phyloP scores from a whole-genome alignment of 75 land plant genomes.

The Chamaecyparis obtusa region DNA sequence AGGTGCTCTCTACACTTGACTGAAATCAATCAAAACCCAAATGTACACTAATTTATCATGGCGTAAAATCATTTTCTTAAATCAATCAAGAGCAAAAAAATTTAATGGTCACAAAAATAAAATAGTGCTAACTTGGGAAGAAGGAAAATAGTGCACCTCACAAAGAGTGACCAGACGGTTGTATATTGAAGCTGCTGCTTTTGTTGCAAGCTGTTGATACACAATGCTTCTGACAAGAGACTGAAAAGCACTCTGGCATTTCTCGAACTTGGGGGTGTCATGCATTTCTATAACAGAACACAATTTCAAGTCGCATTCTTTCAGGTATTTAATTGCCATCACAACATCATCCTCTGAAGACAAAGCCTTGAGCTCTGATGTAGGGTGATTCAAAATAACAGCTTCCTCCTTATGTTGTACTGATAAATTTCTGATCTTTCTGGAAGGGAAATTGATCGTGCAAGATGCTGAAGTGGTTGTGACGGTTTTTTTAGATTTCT shows the following conservation, averaged over 20 bases:
- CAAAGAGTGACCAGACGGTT: constrained; percentile 63
- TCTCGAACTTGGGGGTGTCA: constrained; percentile 53
- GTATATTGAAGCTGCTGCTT: constrained; percentile 71
- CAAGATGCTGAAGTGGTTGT: background rate
- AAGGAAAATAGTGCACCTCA: constrained; percentile 25
- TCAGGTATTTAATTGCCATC: constrained; percentile 54
- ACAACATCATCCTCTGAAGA: constrained; percentile 43
- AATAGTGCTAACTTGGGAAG: background rate
- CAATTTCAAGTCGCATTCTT: constrained; percentile 50
- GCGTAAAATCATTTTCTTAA: background rate
- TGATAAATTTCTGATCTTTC: background rate
- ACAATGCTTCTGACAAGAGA: constrained; percentile 73
- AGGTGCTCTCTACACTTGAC: background rate
- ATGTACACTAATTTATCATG: background rate
- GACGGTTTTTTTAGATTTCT: background rate
- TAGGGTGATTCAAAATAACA: background rate
- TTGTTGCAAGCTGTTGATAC: constrained; percentile 85
- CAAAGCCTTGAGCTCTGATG: constrained; percentile 15
- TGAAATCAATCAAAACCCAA: background rate
- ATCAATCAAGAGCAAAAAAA: too few relatives aligned
- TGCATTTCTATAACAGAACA: constrained; percentile 53
- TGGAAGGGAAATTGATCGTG: background rate
- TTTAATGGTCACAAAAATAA: background rate
- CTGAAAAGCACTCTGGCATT: constrained; percentile 53
- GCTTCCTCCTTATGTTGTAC: constrained; percentile 3